Evolutionary conservation across 1,139 yeast genomes (phyloP).

Genomic region (Meyerozyma sp.): DNA sequence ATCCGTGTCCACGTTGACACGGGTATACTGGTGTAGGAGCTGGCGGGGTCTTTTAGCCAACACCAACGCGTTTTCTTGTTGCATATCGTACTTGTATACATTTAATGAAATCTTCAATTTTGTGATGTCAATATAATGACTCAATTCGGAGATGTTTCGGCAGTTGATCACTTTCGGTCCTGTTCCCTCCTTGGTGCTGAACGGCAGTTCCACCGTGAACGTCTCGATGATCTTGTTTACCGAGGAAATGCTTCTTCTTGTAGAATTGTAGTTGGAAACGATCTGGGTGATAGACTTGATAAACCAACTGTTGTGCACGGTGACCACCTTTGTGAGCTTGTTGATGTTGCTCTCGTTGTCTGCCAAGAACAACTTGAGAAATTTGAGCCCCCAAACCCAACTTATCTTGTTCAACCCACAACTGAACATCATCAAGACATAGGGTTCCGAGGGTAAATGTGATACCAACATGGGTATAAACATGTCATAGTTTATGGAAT

Average conservation of each 20-base stretch:
- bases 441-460: slow-evolving; percentile 50
- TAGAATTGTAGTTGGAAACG: slow-evolving; percentile 45
- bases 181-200: slow-evolving; percentile 12
- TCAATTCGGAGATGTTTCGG: slow-evolving; percentile 54
- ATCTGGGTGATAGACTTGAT: slow-evolving; percentile 75
- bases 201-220: slow-evolving; percentile 25
- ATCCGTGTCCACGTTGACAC: slow-evolving; percentile 16
- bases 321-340: slow-evolving; percentile 55
- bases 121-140: slow-evolving; percentile 67
- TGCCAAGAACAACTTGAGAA: slow-evolving; percentile 64
- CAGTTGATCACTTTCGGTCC: slow-evolving; percentile 40
- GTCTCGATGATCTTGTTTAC: slow-evolving; percentile 27
- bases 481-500: slow-evolving; percentile 33
- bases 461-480: slow-evolving; percentile 36
- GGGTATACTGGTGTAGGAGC: slow-evolving; percentile 19
- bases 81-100: slow-evolving; percentile 50
- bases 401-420: slow-evolving; percentile 66
- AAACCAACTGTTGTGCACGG: slow-evolving; percentile 93
- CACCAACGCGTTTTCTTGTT: slow-evolving; percentile 20
- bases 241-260: slow-evolving; percentile 26
- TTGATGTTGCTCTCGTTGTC: slow-evolving; percentile 39
- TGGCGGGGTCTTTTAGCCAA: slow-evolving; percentile 17
- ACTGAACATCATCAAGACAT: slow-evolving; percentile 67
- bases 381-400: slow-evolving; percentile 78
- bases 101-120: slow-evolving; percentile 69